Evolutionary conservation across 2,329 filamentous ascomycete species (phyloP), one percentile per base, ranked within the genome.

Genomic region (Ascochyta koolunga): DNA sequence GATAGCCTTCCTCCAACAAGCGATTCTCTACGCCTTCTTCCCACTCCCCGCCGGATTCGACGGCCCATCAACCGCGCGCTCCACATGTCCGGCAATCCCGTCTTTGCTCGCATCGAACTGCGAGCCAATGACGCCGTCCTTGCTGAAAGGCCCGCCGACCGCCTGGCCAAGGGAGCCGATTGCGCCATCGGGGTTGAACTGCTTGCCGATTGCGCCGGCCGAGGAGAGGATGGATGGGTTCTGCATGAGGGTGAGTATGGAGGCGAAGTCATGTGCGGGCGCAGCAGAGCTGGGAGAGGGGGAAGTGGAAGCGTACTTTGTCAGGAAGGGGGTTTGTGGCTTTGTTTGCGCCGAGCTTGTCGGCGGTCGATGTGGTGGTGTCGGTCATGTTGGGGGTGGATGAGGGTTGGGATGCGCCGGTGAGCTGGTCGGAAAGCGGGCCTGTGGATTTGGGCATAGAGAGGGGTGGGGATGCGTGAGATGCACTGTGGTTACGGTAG

Each of bases 101-200:
- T 82, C 82, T 38, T 82, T 79, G 0, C 76, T 66, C 0, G 82
- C 84, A 59, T 78, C 71, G 60, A 86, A 86, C 58, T 83, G 81
- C 50, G 80, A 81, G 18, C 83, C 83, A 50, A 86, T 78, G 8
- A 76, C 63, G 0, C 83, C 82, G 2, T 84, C 79, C 60, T 82
- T 82, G 56, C 55, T 61, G 8, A 73, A 65, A 6, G 68, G 70
- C 0, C 83, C 70, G 2, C 70, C 82, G 7, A 85, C 72, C 54
- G 77, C 78, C 66, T 83, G 74, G 0, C 78, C 81, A 2, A 77
- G 72, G 10, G 80, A 77, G 6, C 83, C 82, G n/a, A 85, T 68
- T 0, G 76, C 74, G 16, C 82, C 82, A 5, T 80, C 65, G 1
- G 72, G 65, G 44, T 71, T 85, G 63, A 85, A 85, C 19, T 84